Conservation (phyloP, 371 early-diverging fungal genomes). For the Actinomortierella ambigua region DNA sequence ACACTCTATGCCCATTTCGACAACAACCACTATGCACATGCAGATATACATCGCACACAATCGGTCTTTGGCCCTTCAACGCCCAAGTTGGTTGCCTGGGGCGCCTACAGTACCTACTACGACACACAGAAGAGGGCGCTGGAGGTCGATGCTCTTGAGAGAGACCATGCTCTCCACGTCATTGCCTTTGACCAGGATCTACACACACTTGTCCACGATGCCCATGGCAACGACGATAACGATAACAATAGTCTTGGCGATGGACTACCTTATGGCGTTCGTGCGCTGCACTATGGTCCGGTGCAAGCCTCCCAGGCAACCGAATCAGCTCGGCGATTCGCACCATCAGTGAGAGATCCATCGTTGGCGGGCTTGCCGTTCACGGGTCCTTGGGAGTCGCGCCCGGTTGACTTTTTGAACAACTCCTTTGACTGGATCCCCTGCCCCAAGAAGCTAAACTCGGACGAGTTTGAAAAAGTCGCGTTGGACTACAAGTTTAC, state of each 20-base stretch:
- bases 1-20: constrained; percentile 38
- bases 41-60: not conserved
- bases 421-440: constrained; percentile 53
- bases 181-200: constrained; percentile 15
- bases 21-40: constrained; percentile 8
- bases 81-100: constrained; percentile 50
- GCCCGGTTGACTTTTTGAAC: constrained; percentile 44
- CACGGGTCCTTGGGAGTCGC: constrained; percentile 24
- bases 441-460: constrained; percentile 20
- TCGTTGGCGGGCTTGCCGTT: too few relatives aligned
- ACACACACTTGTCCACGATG: not conserved
- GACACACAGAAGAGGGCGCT: constrained; percentile 18
- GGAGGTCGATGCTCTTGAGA: constrained; percentile 27
- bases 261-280: not conserved
- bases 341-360: too few relatives aligned
- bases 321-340: too few relatives aligned
- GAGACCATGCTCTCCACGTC: constrained; percentile 16
- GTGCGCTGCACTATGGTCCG: not conserved
- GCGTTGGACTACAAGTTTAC: constrained; percentile 66
- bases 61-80: constrained; percentile 13
- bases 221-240: not conserved
- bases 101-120: constrained; percentile 44
- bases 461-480: constrained; percentile 32
- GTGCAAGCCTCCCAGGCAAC: not conserved
- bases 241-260: not conserved